Conservation (phyloP, 441 rosid genomes). For the Populus hybrid region DNA sequence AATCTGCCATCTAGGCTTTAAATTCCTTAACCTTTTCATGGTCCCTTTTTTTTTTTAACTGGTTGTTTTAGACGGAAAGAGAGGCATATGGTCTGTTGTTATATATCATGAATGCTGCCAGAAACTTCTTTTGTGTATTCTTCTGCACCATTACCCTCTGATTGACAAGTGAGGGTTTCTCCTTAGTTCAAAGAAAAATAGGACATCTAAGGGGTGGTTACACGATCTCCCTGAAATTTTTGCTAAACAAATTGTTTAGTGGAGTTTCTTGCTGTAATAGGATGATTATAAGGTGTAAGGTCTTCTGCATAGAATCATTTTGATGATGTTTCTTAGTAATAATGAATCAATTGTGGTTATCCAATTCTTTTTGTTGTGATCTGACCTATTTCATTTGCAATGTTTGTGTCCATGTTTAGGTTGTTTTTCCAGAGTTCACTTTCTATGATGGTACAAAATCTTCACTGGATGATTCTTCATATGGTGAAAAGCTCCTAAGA, state of each 20-base stretch:
- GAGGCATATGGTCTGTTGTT: not conserved
- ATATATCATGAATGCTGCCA: not conserved
- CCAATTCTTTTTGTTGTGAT: not conserved
- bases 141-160: not conserved
- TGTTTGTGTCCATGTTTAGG: conserved; percentile 33
- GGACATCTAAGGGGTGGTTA: not conserved
- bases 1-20: not conserved
- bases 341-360: not conserved
- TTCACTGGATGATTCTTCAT: conserved; percentile 71
- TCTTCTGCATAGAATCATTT: not conserved
- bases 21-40: not conserved
- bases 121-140: not conserved
- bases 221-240: not conserved
- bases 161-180: not conserved
- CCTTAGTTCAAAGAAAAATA: not conserved
- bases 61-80: not conserved
- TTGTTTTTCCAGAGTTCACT: conserved; percentile 95
- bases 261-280: not conserved
- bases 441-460: conserved; percentile 97
- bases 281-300: not conserved
- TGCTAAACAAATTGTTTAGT: not conserved
- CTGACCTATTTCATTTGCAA: not conserved
- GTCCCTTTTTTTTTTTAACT: not conserved
- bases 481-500: conserved; percentile 91
- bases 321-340: not conserved